Conservation (phyloP, 176 grass and related monocot genomes). For the Triticum aestivum region DNA sequence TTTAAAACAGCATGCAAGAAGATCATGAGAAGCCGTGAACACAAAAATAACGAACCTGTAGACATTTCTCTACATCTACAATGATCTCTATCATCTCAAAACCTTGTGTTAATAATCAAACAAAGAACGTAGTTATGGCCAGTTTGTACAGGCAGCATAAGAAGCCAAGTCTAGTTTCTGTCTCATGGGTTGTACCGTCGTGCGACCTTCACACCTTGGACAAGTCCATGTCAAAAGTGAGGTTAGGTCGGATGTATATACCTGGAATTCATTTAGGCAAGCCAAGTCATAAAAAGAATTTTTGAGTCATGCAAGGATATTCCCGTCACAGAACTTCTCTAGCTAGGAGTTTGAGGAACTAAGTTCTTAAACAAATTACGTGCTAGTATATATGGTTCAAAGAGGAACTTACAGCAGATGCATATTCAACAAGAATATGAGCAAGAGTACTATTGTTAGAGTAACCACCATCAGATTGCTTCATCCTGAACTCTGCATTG, state of each 20-base stretch:
- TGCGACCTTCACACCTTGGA: constrained; percentile 62
- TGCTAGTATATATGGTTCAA: not conserved
- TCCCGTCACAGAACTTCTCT: not conserved
- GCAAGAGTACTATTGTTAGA: constrained; percentile 70
- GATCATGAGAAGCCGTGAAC: not conserved
- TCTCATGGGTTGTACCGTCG: constrained; percentile 48
- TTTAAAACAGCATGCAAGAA: constrained; percentile 18
- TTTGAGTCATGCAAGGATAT: not conserved
- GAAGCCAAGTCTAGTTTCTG: not conserved
- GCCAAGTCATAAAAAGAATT: not conserved
- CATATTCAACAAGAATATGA: constrained; percentile 74
- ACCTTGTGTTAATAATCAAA: constrained; percentile 44
- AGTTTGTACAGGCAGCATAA: not conserved
- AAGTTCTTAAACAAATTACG: not conserved
- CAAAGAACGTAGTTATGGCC: not conserved
- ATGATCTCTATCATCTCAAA: constrained; percentile 91
- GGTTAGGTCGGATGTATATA: constrained; percentile 81
- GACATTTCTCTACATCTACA: constrained; percentile 85
- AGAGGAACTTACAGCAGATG: constrained; percentile 70
- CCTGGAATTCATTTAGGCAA: constrained; percentile 55
- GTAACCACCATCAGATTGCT: constrained; percentile 31
- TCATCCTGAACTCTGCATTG: constrained; percentile 38
- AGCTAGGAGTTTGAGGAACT: not conserved
- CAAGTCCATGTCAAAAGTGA: constrained; percentile 84
- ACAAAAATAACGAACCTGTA: constrained; percentile 56